Conservation (phyloP, 2,329 filamentous ascomycete species). For the Rutstroemia sydowiana region DNA sequence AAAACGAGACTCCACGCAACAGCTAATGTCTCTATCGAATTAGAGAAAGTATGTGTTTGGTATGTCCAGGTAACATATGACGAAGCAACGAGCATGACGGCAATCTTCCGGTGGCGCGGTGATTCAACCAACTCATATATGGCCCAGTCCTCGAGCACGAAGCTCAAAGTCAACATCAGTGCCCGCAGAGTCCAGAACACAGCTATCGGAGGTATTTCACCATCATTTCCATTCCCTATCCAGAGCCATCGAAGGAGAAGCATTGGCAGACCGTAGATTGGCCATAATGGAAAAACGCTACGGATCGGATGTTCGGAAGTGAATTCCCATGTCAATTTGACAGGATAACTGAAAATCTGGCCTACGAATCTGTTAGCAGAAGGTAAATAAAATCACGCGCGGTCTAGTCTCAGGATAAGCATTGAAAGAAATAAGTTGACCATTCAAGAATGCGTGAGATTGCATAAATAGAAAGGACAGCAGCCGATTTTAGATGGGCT, state of each 20-base stretch:
- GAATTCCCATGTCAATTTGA: slow-evolving; percentile 92
- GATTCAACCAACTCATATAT: slow-evolving; percentile 83
- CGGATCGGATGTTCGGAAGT: slow-evolving; percentile 81
- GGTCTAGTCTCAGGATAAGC: background rate
- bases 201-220: slow-evolving; percentile 70
- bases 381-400: background rate
- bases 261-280: slow-evolving; percentile 90
- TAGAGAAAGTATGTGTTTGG: slow-evolving; percentile 97
- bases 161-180: slow-evolving; percentile 91
- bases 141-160: slow-evolving; percentile 96
- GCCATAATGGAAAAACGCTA: slow-evolving; percentile 95
- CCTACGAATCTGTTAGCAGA: slow-evolving; percentile 44
- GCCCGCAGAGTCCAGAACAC: slow-evolving; percentile 86
- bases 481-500: background rate
- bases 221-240: slow-evolving; percentile 72
- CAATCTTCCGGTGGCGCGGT: slow-evolving; percentile 61
- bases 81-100: slow-evolving; percentile 80
- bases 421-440: background rate
- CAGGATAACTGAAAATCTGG: slow-evolving; percentile 86
- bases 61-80: slow-evolving; percentile 99
- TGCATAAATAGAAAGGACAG: background rate
- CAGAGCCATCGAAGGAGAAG: slow-evolving; percentile 86
- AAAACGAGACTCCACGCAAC: slow-evolving; percentile 91
- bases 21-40: slow-evolving; percentile 88
- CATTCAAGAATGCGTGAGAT: background rate